A percentile compares a stretch with the other conserved stretches of the same genome.
Evolutionary conservation across 169 alveolate genomes (phyloP).

Genomic region (Miamiensis avidus): DNA sequence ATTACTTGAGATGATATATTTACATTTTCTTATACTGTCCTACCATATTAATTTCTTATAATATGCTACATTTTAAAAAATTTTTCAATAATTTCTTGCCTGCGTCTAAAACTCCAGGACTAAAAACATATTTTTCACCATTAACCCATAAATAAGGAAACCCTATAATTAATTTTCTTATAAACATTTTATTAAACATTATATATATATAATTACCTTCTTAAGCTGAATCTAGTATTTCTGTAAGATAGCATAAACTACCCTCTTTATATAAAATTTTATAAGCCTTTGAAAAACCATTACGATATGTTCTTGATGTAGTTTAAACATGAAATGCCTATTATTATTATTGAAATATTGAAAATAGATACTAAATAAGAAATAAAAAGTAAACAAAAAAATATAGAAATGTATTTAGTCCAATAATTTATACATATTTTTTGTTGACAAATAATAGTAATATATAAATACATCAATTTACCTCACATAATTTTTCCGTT

Average conservation of each 20-base stretch:
- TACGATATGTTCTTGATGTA: constrained; percentile 59
- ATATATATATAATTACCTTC: constrained; percentile 53
- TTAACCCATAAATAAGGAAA: constrained; percentile 68
- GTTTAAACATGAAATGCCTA: constrained; percentile 51
- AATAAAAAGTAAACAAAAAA: background rate
- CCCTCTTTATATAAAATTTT: constrained; percentile 75
- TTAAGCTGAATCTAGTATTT: constrained; percentile 77
- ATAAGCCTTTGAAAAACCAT: constrained; percentile 72
- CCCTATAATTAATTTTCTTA: background rate
- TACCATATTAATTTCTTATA: constrained; percentile 44
- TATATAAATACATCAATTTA: constrained; percentile 4
- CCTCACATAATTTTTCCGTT: constrained; percentile 63
- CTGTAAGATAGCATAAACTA: constrained; percentile 73
- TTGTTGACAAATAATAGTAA: background rate
- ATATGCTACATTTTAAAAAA: constrained; percentile 59
- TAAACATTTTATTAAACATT: background rate
- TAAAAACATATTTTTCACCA: constrained; percentile 80
- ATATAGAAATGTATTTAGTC: background rate
- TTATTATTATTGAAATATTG: background rate
- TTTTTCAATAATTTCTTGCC: constrained; percentile 59
- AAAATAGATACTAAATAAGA: background rate
- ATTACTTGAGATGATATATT: constrained; percentile 3
- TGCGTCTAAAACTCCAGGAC: constrained; percentile 70
- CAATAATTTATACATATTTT: background rate
- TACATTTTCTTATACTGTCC: constrained; percentile 34